A percentile compares a stretch with the other conserved stretches of the same genome.
Evolutionary conservation across 2,329 filamentous ascomycete species (phyloP).

Genomic region (Hortaea werneckii): DNA sequence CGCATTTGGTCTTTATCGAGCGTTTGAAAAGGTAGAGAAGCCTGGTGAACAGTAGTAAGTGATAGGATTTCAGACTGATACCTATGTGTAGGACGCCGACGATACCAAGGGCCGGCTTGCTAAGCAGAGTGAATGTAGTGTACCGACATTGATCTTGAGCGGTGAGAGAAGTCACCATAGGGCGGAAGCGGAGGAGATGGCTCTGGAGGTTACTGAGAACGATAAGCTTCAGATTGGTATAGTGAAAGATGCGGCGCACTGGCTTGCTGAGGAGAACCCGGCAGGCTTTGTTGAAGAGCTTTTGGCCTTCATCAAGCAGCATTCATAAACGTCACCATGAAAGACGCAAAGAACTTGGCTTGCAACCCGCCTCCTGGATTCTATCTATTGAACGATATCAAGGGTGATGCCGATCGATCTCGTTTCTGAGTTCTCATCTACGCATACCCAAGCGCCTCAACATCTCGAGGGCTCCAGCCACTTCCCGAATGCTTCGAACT

Average conservation of each 20-base stretch:
- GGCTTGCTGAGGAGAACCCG: slow-evolving; percentile 28
- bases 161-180: slow-evolving; percentile 16
- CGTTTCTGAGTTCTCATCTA: neutral
- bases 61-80: neutral
- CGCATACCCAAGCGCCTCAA: neutral
- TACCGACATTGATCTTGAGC: slow-evolving; percentile 20
- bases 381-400: too few relatives aligned
- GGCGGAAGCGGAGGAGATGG: slow-evolving; percentile 15
- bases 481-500: too few relatives aligned
- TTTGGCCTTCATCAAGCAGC: slow-evolving; percentile 12
- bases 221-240: slow-evolving; percentile 10
- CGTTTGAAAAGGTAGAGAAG: slow-evolving; percentile 21
- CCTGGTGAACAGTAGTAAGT: too few relatives aligned
- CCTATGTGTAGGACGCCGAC: slow-evolving; percentile 13
- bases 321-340: too few relatives aligned
- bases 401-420: too few relatives aligned
- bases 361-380: too few relatives aligned
- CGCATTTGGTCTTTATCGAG: slow-evolving; percentile 21
- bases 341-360: too few relatives aligned
- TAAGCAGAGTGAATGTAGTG: slow-evolving; percentile 16
- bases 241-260: slow-evolving; percentile 17
- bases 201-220: slow-evolving; percentile 8
- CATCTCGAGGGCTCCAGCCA: neutral
- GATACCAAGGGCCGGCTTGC: slow-evolving; percentile 16
- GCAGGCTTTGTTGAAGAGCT: slow-evolving; percentile 23